A percentile compares a stretch with the other conserved stretches of the same genome.
Evolutionary conservation across 768 basidiomycete genomes (phyloP).

Genomic region (Psilocybe sp.): DNA sequence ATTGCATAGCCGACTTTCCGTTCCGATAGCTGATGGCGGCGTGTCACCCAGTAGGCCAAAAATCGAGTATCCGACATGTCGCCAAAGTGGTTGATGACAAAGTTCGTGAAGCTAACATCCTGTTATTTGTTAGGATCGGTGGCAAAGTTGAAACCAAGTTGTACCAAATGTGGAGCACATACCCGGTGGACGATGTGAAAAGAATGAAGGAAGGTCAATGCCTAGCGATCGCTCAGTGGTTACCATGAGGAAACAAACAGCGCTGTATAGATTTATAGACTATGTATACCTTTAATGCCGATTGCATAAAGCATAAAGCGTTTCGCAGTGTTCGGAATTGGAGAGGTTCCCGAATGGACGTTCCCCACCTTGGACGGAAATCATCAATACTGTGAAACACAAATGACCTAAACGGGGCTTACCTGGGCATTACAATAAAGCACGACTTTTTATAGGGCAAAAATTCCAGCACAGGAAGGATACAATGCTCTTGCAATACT

Average conservation of each 20-base stretch:
- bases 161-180: neutral
- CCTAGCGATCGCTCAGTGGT: conserved; percentile 3
- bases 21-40: conserved; percentile 1
- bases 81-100: conserved; percentile 16
- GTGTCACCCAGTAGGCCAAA: neutral
- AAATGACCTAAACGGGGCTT: neutral
- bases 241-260: no score
- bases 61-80: neutral
- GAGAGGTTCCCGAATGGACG: neutral
- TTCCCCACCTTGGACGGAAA: conserved; percentile 18
- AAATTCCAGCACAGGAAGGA: conserved; percentile 25
- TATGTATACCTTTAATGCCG: conserved; percentile 10
- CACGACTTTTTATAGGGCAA: conserved; percentile 17
- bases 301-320: conserved; percentile 9
- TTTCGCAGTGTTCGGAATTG: neutral
- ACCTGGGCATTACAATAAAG: conserved; percentile 28
- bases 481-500: conserved; percentile 3
- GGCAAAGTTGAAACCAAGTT: neutral
- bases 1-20: conserved; percentile 15
- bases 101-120: conserved; percentile 11
- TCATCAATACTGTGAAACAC: neutral
- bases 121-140: neutral
- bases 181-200: conserved; percentile 21
- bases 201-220: conserved; percentile 15
- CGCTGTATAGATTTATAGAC: neutral